phyloP scores from a whole-genome alignment of 2,329 filamentous ascomycete species.

The Neofusicoccum ribis region DNA sequence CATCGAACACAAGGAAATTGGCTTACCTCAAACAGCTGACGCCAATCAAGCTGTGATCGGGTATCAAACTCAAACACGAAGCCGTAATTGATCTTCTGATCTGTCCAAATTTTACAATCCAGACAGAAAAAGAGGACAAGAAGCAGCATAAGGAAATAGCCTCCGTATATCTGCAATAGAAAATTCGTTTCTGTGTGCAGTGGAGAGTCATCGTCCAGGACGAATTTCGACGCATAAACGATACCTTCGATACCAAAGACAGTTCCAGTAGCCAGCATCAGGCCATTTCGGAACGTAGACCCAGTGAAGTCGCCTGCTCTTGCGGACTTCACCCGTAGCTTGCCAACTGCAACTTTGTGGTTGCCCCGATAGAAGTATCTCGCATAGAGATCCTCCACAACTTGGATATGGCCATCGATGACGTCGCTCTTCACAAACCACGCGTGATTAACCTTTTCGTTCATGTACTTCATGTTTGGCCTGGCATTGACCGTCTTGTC shows the following conservation, averaged over 20 bases:
- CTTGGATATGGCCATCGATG: constrained; percentile 75
- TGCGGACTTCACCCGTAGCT: constrained; percentile 72
- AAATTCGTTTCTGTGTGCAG: constrained; percentile 41
- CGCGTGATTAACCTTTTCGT: constrained; percentile 84
- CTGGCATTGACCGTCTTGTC: constrained; percentile 84
- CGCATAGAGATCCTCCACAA: constrained; percentile 88
- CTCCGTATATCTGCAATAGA: constrained; percentile 77
- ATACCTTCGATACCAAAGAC: constrained; percentile 48
- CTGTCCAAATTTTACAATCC: constrained; percentile 79
- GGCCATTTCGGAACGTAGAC: constrained; percentile 60
- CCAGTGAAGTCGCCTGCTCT: constrained; percentile 60
- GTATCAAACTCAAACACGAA: constrained; percentile 97
- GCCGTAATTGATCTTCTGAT: constrained; percentile 87
- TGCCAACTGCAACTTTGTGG: constrained; percentile 84
- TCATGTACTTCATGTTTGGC: constrained; percentile 78
- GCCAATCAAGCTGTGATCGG: constrained; percentile 84
- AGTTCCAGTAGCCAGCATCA: constrained; percentile 42
- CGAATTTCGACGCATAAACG: constrained; percentile 38
- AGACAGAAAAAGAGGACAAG: constrained; percentile 83
- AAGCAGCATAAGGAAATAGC: constrained; percentile 82
- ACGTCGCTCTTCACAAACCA: constrained; percentile 91
- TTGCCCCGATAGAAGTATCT: constrained; percentile 94
- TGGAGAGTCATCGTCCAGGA: constrained; percentile 27
- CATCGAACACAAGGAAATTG: too few relatives aligned
- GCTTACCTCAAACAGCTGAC: constrained; percentile 71